Base-by-base conservation (phyloP, 257 asterid genomes). In the Primulina eburnea region DNA sequence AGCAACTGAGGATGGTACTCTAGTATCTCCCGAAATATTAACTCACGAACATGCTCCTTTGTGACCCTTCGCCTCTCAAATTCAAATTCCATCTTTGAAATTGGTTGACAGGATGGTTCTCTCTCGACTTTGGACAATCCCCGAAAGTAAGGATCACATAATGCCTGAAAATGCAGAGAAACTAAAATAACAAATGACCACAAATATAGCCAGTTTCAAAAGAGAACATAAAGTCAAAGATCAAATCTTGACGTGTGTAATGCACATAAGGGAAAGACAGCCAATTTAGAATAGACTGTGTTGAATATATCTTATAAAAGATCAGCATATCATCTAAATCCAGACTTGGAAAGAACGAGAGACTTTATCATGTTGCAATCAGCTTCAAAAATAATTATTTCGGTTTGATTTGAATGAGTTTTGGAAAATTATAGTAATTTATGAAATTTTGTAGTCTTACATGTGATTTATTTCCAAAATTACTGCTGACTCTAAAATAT, bases 1-100 rank as follows among this genome's bases (percentile, higher is more conserved):
- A 82, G 82, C 64, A 88, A 86, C 84, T 88, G 97, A 73, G 95
- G 97, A 82, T 90, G 95, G 74, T 90, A 88, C 74, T 90, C 97
- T 17, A 90, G 82, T 73, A 86, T 85, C 83, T 90, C 97, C n/a
- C 92, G 81, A 80, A 88, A 88, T 76, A 88, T 88, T 68, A 88
- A 67, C 76, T 90, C 95, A 34, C 95, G 81, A 34, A 90, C 65
- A 65, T 88, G 93, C 71, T 90, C 97, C 81, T 88, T 90, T 34
- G 92, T 88, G 62, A 83, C 95, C 76, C 93, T 85, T 75, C 95
- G 86, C 77, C 97, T 88, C 86, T 90, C 95, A 80, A 87, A 89
- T 74, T 89, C 95, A 65, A 89, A 89, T 78, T 89, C 95, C 87
- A 89, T 68, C 82, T 88, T 90, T 0, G 93, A 83, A 65, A 88